These are phyloP conservation scores for Cinnamomum micranthum DNA, from an alignment of 164 flowering plant genomes.

Conservation along the genomic window DNA sequence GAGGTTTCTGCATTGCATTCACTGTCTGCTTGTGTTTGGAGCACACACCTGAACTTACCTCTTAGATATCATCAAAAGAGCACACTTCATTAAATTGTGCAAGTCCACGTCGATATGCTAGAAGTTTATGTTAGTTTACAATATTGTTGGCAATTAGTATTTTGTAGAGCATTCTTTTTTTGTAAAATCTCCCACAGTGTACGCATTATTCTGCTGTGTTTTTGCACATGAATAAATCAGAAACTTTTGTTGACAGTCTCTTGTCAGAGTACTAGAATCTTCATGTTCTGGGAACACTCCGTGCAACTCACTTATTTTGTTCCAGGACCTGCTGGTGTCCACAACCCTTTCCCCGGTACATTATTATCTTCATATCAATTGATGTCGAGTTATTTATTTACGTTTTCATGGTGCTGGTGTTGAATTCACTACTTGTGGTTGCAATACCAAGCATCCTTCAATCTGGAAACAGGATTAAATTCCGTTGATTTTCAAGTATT, in stretches of 20 bases:
- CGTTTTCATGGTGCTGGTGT: not conserved
- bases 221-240: not conserved
- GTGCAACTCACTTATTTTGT: constrained; percentile 79
- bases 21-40: too few relatives aligned
- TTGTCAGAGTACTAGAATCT: constrained; percentile 66
- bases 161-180: not conserved
- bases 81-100: not conserved
- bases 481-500: too few relatives aligned
- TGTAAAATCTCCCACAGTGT: not conserved
- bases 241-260: constrained; percentile 57
- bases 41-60: too few relatives aligned
- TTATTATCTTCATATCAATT: not conserved
- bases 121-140: not conserved
- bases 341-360: constrained; percentile 91
- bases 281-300: constrained; percentile 52
- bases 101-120: not conserved
- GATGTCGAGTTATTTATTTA: too few relatives aligned
- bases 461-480: not conserved
- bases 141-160: not conserved
- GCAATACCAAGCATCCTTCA: not conserved
- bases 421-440: not conserved
- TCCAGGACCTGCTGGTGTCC: constrained; percentile 95
- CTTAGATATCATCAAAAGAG: too few relatives aligned
- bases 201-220: not conserved
- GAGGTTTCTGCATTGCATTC: too few relatives aligned